Base-by-base conservation (phyloP, 1,139 yeast species). In the Arxiozyma slooffiae region DNA sequence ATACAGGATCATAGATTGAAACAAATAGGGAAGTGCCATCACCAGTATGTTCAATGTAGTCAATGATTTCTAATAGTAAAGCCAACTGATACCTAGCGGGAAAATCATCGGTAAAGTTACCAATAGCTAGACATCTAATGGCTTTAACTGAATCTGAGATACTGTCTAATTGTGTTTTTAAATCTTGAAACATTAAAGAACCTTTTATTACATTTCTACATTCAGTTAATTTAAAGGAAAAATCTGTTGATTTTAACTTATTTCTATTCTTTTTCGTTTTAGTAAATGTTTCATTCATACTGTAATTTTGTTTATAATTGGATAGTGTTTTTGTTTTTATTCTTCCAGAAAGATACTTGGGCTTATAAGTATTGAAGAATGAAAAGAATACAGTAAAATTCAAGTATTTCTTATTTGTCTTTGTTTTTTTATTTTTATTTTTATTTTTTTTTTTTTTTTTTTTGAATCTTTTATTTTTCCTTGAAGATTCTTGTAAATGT, bases 41-140 rank as follows among this genome's bases (percentile, higher is more conserved):
- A 0, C 57, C 40, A 2, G 70, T 59, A 3, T 60, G 51, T 7
- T 30, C 18, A 2, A 60, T 23, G n/a, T 40, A 41, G 1, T 54
- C 53, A 0, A 66, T 61, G 1, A 84, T 48, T 30, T 74, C 71
- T 8, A 68, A 53, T 22, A 84, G 61, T 50, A 79, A 67, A 1
- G 88, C 88, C 17, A 83, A 63, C 63, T 85, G 95, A 61, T 76
- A 82, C 48, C 79, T 68, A 1, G 92, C 85, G 23, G 79, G 77
- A 22, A 64, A 68, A 50, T 80, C 78, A 11, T 74, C 76, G 11
- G 75, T 63, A 4, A 88, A 86, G 5, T 82, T 76, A 0, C 95
- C 95, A 17, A 85, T 68, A 0, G 94, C 95, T 38, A 85, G 66
- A 60, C 94, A 85, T 59, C 89, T 70, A 49, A 85, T 73, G 23